A percentile compares a stretch with the other conserved stretches of the same genome.
Evolutionary conservation across 148 eudicot genomes (phyloP).

Genomic region (Rheum nobile): DNA sequence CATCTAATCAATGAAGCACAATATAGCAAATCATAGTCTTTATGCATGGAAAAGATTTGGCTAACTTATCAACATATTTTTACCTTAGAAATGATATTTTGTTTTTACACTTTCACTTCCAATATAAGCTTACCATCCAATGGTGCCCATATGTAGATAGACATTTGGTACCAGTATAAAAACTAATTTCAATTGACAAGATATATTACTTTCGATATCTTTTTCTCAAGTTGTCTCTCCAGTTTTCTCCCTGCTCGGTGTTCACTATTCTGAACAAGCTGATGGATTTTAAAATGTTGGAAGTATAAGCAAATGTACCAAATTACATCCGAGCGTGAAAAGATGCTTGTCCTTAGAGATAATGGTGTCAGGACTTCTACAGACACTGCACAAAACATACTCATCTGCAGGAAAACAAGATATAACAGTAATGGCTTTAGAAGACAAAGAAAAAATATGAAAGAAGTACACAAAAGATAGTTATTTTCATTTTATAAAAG

Average conservation of each 20-base stretch:
- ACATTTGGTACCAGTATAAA: neutral
- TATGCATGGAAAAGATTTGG: too few species aligned
- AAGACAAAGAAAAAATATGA: neutral
- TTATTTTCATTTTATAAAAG: neutral
- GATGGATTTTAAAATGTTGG: neutral
- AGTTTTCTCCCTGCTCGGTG: neutral
- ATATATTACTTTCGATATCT: neutral
- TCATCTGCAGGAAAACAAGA: slow-evolving; percentile 26
- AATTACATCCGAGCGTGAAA: slow-evolving; percentile 30
- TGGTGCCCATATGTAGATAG: neutral
- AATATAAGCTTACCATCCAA: neutral
- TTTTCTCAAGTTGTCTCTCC: neutral
- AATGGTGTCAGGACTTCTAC: slow-evolving; percentile 44
- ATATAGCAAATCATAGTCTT: too few species aligned
- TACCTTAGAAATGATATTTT: neutral
- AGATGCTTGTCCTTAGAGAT: slow-evolving; percentile 25
- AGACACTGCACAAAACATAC: slow-evolving; percentile 38
- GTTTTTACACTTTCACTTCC: neutral
- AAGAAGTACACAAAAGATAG: neutral
- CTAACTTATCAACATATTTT: too few species aligned
- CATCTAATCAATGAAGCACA: neutral
- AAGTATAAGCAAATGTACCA: slow-evolving; percentile 17
- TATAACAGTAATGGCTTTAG: neutral
- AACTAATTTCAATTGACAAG: neutral
- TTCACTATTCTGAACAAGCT: neutral